phyloP scores from a whole-genome alignment of 768 basidiomycete genomes.

The Collybiopsis luxurians region DNA sequence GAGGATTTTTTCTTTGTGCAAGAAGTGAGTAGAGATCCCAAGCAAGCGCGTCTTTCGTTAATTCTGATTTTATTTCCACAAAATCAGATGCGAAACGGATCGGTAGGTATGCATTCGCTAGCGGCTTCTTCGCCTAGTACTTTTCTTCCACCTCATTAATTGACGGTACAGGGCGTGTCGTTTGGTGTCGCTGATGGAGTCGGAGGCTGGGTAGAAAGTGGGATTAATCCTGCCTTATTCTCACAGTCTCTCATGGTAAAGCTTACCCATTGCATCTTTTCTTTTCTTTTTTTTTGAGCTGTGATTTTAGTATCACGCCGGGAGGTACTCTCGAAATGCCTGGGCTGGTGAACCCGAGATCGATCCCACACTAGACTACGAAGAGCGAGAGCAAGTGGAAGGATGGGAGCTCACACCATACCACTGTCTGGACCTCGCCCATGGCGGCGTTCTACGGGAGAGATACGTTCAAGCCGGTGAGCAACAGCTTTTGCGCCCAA shows the following conservation, averaged over 20 bases:
- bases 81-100: constrained; percentile 69
- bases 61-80: constrained; percentile 4
- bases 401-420: constrained; percentile 77
- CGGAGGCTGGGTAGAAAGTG: constrained; percentile 84
- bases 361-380: constrained; percentile 74
- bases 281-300: too few relatives aligned
- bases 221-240: constrained; percentile 87
- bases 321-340: constrained; percentile 65
- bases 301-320: constrained; percentile 54
- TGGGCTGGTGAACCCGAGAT: constrained; percentile 86
- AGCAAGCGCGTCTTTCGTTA: background rate
- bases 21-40: constrained; percentile 48
- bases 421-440: constrained; percentile 71
- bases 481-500: constrained; percentile 24
- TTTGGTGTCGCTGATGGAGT: constrained; percentile 92
- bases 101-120: constrained; percentile 56
- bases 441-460: constrained; percentile 69
- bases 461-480: constrained; percentile 64
- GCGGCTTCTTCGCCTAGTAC: constrained; percentile 29
- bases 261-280: too few relatives aligned
- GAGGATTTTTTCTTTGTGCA: constrained; percentile 69
- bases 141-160: background rate
- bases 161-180: constrained; percentile 55
- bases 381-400: constrained; percentile 60
- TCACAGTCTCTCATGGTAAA: constrained; percentile 77